Evolutionary conservation across 2,329 filamentous ascomycete species (phyloP), one percentile per base, ranked within the genome.

Genomic region (Fusarium staphyleae): DNA sequence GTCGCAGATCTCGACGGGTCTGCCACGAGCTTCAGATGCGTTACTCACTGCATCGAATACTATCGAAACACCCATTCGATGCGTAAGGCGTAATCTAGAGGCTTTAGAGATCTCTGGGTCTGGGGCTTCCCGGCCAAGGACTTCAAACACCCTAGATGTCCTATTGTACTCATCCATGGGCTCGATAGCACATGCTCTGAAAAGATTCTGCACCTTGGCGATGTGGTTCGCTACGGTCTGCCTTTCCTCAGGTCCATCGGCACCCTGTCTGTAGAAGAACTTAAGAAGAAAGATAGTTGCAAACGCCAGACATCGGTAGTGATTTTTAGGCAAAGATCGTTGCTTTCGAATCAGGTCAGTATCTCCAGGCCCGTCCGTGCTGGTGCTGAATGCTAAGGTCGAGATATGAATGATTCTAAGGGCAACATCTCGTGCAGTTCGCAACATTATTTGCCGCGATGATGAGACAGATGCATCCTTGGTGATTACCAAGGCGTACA

Each of bases 281-380:
- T 52, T 63, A 5, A 63, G 37, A 15, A 63, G 60, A 6, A 63
- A 63, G 14, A 63, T 48, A 0, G 59, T 60, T 0, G 60, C 51
- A 5, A 63, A 63, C 0, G 42, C 59, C 0, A 63, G 14, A 8
- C 56, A 56, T 7, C 60, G 39, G 10, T 63, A 59, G 3, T 62
- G 58, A 3, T 47, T 59, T 30, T 63, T 63, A 1, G 60, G 56
- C 9, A 63, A 30, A 2, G 43, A 60, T 1, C 47, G 40, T 14
- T 60, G 52, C 11, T 37, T 44, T 3, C 40, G 50, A 3, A 52
- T 19, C 0, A 37, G 9, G 0, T 19, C 44, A 0, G 10, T 11
- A 3, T 53, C 40, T 5, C 16, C 19, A 4, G 18, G 19, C 5
- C 32, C 39, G 9, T 5, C 5, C 1, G 45, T 12, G 9, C 26